Base-by-base conservation (phyloP, 768 basidiomycete species). In the Cytidiella melzeri region DNA sequence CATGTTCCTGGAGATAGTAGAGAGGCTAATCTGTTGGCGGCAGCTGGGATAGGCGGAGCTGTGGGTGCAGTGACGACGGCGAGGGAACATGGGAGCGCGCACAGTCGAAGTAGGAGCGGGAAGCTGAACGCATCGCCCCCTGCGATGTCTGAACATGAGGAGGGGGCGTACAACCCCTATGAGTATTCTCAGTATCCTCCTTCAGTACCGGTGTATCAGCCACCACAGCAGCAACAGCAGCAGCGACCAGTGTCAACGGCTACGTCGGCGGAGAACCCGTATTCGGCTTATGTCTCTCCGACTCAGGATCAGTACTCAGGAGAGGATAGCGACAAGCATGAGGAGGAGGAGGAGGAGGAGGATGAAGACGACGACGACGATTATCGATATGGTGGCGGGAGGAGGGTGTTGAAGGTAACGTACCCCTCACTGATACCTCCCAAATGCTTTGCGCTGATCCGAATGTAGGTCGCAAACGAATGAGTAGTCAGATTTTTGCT, bases 351-450 rank as follows among this genome's bases (percentile, higher is more conserved):
- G 5, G 62, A 64, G 4, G 49, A 51, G 15, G 41, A 44, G 54
- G 66, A 65, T 48, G 34, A 66, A 24, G 51, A 61, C 15, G 67
- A 69, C 23, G 65, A 67, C 10, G 65, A 67, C 40, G 67, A 69
- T 34, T 66, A 69, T 49, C 59, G 57, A 27, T 62, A 61, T 24
- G 63, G 54, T 13, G 59, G 60, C 3, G 59, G 60, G 13, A 44
- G 56, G 25, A 53, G 67, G 34, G 65, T 68, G 42, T 46, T 68
- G 48, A 62, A 64, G 58, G 65, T 67, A 38, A n/a, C 27, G 59
- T 52, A 3, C 30, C 30, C 9, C 30, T 27, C 30, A 34, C 24
- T 18, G 19, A n/a, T 27, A 15, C 19, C 21, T 7, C 13, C 41
- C 10, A 9, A n/a, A 20, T 37, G 9, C 13, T 5, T 23, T 19